phyloP scores from a whole-genome alignment of 768 basidiomycete species.

The Tylopilus balloui region DNA sequence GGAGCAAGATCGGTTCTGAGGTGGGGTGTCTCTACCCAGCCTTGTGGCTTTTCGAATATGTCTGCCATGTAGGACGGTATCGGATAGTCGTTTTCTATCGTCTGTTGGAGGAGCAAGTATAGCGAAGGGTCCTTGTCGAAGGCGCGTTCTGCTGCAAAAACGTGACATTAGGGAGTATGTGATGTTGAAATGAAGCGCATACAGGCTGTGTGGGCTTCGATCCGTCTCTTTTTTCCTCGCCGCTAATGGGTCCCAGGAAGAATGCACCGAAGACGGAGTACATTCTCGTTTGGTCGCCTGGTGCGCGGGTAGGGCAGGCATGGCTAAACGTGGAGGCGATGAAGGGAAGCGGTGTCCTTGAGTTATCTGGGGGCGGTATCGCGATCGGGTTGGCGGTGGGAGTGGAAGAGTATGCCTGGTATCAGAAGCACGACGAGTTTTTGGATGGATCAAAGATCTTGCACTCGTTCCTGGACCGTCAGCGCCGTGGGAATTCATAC shows the following conservation, averaged over 20 bases:
- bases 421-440: constrained; percentile 78
- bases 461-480: too few relatives aligned
- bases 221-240: constrained; percentile 73
- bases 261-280: constrained; percentile 81
- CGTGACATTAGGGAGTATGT: constrained; percentile 5
- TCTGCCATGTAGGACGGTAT: constrained; percentile 82
- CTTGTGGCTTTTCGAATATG: constrained; percentile 55
- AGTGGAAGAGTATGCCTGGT: constrained; percentile 77
- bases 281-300: constrained; percentile 82
- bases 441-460: too few relatives aligned
- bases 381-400: constrained; percentile 54
- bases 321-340: constrained; percentile 82
- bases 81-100: constrained; percentile 93
- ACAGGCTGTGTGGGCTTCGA: constrained; percentile 41
- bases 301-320: constrained; percentile 89
- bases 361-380: constrained; percentile 35
- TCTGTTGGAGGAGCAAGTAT: constrained; percentile 78
- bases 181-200: background rate
- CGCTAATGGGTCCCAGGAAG: constrained; percentile 74
- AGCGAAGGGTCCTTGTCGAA: constrained; percentile 60
- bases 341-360: constrained; percentile 50
- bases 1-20: constrained; percentile 29
- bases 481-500: too few relatives aligned
- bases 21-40: constrained; percentile 80
- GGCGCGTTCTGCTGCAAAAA: constrained; percentile 54